These are phyloP conservation scores for Mycena rebaudengoi DNA, from an alignment of 768 basidiomycete species.

Conservation along the genomic window DNA sequence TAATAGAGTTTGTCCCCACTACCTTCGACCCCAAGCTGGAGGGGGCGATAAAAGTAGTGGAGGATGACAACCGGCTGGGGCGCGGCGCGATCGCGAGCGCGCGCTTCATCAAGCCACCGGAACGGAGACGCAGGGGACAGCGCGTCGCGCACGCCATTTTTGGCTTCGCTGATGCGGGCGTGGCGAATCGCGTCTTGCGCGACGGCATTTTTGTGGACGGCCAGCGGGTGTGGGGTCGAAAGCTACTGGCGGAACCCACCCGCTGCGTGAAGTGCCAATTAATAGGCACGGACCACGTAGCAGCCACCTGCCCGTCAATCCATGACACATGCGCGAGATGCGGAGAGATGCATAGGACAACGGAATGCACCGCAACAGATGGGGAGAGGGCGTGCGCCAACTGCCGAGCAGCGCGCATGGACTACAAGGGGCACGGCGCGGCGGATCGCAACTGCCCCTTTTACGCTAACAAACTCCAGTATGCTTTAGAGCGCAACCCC, in stretches of 20 bases:
- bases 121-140: slow-evolving; percentile 27
- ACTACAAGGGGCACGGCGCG: slow-evolving; percentile 33
- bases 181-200: slow-evolving; percentile 25
- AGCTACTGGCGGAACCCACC: slow-evolving; percentile 24
- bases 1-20: slow-evolving; percentile 34
- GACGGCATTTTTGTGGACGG: slow-evolving; percentile 24
- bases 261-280: slow-evolving; percentile 28
- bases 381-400: slow-evolving; percentile 30
- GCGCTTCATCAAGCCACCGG: slow-evolving; percentile 36
- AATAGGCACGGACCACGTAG: slow-evolving; percentile 18
- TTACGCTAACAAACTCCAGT: slow-evolving; percentile 19
- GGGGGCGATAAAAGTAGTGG: not conserved
- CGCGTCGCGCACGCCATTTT: slow-evolving; percentile 33
- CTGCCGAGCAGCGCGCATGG: slow-evolving; percentile 20
- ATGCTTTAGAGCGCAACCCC: slow-evolving; percentile 12
- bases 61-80: slow-evolving; percentile 25
- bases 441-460: slow-evolving; percentile 35
- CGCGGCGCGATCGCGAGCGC: slow-evolving; percentile 13
- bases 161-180: slow-evolving; percentile 12
- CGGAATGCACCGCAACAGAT: slow-evolving; percentile 18
- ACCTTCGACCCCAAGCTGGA: slow-evolving; percentile 18
- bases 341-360: slow-evolving; percentile 29
- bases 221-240: slow-evolving; percentile 12
- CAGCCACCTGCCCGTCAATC: slow-evolving; percentile 17
- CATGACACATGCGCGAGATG: slow-evolving; percentile 27